These are phyloP conservation scores for Lasiodiplodia hormozganensis DNA, from an alignment of 2,329 filamentous ascomycete genomes.

Conservation along the genomic window DNA sequence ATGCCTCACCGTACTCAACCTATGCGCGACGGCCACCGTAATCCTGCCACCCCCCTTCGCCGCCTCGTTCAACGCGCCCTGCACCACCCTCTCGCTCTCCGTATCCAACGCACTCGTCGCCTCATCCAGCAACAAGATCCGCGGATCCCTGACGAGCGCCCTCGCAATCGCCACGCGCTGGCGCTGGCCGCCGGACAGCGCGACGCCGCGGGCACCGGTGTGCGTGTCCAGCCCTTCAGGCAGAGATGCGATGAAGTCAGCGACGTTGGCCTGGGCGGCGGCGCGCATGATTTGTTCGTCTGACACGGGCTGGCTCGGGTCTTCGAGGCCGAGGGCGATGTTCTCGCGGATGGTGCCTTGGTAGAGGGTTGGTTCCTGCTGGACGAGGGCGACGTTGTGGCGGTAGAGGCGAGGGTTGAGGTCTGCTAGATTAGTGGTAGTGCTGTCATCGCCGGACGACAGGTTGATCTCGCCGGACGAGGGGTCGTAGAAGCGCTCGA, in stretches of 20 bases:
- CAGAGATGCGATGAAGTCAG: constrained; percentile 60
- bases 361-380: constrained; percentile 55
- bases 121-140: constrained; percentile 64
- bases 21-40: constrained; percentile 52
- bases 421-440: not conserved
- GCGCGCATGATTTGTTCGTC: constrained; percentile 55
- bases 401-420: constrained; percentile 39
- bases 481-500: constrained; percentile 95
- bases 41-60: constrained; percentile 44
- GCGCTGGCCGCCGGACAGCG: constrained; percentile 62
- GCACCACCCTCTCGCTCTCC: constrained; percentile 70
- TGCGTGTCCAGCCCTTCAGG: constrained; percentile 59
- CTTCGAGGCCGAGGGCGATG: constrained; percentile 53
- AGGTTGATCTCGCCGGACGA: constrained; percentile 72
- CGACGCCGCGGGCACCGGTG: constrained; percentile 57
- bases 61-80: constrained; percentile 69
- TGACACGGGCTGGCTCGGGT: constrained; percentile 36
- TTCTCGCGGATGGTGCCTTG: constrained; percentile 57
- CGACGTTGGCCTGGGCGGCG: constrained; percentile 59
- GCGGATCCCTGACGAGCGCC: constrained; percentile 60
- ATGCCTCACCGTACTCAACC: constrained; percentile 47
- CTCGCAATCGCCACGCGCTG: constrained; percentile 64
- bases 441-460: not conserved
- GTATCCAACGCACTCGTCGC: constrained; percentile 68
- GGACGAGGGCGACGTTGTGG: constrained; percentile 42